Evolutionary conservation across 1,284 basidiomycete species (phyloP), one percentile per base, ranked within the genome.

Genomic region (Leccinum solheimii): DNA sequence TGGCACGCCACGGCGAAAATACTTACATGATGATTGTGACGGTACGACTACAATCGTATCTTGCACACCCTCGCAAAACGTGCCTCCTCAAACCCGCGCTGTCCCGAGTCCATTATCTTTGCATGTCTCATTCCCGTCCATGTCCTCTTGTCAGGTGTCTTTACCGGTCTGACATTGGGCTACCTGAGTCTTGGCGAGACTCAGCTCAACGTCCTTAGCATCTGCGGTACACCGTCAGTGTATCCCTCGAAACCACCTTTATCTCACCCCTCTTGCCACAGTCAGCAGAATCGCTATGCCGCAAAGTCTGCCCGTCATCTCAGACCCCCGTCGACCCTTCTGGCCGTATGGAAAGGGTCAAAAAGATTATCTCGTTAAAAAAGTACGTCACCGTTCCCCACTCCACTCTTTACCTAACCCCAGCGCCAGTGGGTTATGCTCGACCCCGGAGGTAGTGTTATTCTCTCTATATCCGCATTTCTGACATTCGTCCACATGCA

Each of bases 111-210:
- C 63, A 69, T 73, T 40, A 27, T 73, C 56, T 76, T 75, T 45
- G 72, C 73, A 11, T 75, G 70, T 57, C 72, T 73, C 60, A 83
- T 86, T 43, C 84, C 84, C 26, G 69, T 86, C 26, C 79, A 86
- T 40, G 84, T 86, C 51, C 64, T 80, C 8, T 67, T 85, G 45
- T 83, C 81, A 13, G 85, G 85, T 61, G 70, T 85, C 9, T 86
- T 90, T 80, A 88, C 89, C 69, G 89, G 87, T 74, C 79, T 94
- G 66, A 93, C 92, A 62, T 79, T 92, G 56, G 95, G 94, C 10
- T 96, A 96, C 76, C 95, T 97, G 92, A 93, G 90, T 69, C 83
- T 97, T 69, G 95, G 96, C 77, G 91, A 92, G 76, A 97, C 94
- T 21, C 94, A 96, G 80, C 82, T 97, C 43, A 89, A 91, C 70